A percentile compares a stretch with the other conserved stretches of the same genome.
These are phyloP conservation scores for Scedosporium minutisporum DNA, from an alignment of 2,329 filamentous ascomycete genomes.

Conservation along the genomic window DNA sequence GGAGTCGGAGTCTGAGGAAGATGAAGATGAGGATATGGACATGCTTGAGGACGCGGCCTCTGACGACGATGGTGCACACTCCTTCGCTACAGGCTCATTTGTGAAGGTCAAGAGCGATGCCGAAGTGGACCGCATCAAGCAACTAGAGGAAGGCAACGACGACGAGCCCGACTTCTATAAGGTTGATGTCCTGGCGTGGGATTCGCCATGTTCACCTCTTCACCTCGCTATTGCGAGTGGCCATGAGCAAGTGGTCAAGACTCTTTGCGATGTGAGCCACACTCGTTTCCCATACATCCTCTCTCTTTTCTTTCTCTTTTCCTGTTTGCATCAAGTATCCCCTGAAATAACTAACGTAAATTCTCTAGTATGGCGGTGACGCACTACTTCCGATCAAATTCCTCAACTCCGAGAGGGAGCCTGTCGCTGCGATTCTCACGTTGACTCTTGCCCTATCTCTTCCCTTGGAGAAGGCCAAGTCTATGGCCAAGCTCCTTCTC, in stretches of 20 bases:
- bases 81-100: slow-evolving; percentile 61
- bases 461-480: slow-evolving; percentile 50
- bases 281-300: background rate
- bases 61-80: slow-evolving; percentile 37
- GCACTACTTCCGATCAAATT: slow-evolving; percentile 66
- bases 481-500: slow-evolving; percentile 57
- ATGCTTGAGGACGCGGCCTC: slow-evolving; percentile 35
- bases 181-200: slow-evolving; percentile 72
- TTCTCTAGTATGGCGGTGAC: slow-evolving; percentile 61
- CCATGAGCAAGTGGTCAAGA: slow-evolving; percentile 57
- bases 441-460: slow-evolving; percentile 59
- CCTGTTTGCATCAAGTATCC: slow-evolving; percentile 11
- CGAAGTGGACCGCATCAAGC: slow-evolving; percentile 29
- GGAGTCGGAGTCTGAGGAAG: slow-evolving; percentile 17
- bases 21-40: slow-evolving; percentile 35
- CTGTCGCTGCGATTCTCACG: slow-evolving; percentile 55
- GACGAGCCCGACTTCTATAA: slow-evolving; percentile 73
- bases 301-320: background rate
- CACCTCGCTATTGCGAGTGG: slow-evolving; percentile 72
- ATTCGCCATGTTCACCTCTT: slow-evolving; percentile 61
- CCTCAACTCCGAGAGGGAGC: slow-evolving; percentile 34
- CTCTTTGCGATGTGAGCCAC: slow-evolving; percentile 49
- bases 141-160: slow-evolving; percentile 43
- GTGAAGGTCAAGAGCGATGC: slow-evolving; percentile 51
- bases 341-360: background rate